Conservation (phyloP, 371 early-diverging fungal genomes). For the Chytridiales sp. region DNA sequence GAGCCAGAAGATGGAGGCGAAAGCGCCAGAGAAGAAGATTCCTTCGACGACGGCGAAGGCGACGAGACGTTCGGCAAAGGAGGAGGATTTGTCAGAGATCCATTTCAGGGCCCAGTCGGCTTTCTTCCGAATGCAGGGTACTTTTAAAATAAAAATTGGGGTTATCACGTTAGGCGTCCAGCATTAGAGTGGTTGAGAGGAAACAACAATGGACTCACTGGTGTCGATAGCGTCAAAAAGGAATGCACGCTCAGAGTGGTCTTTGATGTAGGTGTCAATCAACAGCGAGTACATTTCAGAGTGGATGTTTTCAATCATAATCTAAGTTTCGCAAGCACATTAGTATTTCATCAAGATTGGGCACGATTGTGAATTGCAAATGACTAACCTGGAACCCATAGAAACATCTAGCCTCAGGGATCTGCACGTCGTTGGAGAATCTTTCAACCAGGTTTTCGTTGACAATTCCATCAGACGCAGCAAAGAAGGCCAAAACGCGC, state of each 20-base stretch:
- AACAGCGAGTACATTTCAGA: slow-evolving; percentile 98
- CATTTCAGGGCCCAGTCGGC: slow-evolving; percentile 99
- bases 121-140: slow-evolving; percentile 96
- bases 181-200: neutral
- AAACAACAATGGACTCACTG: slow-evolving; percentile 56
- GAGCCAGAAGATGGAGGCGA: slow-evolving; percentile 99
- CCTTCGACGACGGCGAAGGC: slow-evolving; percentile 99
- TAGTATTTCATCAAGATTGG: too few species aligned
- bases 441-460: slow-evolving; percentile 98
- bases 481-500: slow-evolving; percentile 99
- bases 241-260: slow-evolving; percentile 79
- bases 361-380: too few species aligned
- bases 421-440: slow-evolving; percentile 97
- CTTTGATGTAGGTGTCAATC: slow-evolving; percentile 98
- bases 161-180: too few species aligned
- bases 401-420: slow-evolving; percentile 98
- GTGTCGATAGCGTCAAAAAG: slow-evolving; percentile 97
- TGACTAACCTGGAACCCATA: slow-evolving; percentile 91
- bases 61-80: slow-evolving; percentile 94
- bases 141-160: too few species aligned
- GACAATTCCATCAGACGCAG: slow-evolving; percentile 99
- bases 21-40: slow-evolving; percentile 99
- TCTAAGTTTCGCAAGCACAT: slow-evolving; percentile 36
- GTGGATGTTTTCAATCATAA: slow-evolving; percentile 99
- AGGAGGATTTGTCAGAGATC: slow-evolving; percentile 83